Conservation (phyloP, 73 alveolate genomes). For the Paramecium biaurelia region DNA sequence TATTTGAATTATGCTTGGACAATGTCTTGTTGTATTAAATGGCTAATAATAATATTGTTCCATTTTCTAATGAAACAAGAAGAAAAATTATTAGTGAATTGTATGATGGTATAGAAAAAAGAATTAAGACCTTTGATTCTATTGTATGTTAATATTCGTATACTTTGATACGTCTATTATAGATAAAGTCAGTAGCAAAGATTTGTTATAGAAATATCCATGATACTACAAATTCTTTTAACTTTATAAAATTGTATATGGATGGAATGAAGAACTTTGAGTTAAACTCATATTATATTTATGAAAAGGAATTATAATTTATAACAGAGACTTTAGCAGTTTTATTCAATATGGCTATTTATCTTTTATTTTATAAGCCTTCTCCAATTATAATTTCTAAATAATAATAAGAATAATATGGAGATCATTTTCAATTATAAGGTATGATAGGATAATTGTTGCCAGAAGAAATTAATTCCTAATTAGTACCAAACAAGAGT, state of each 20-base stretch:
- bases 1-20: constrained; percentile 10
- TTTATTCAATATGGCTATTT: background rate
- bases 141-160: background rate
- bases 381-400: background rate
- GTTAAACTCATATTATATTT: background rate
- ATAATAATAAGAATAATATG: background rate
- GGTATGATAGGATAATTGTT: constrained; percentile 34
- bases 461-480: background rate
- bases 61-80: constrained; percentile 26
- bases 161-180: background rate
- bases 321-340: constrained; percentile 7
- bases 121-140: background rate
- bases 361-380: constrained; percentile 19
- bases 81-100: background rate
- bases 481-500: background rate
- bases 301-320: background rate
- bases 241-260: background rate
- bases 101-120: background rate
- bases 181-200: background rate
- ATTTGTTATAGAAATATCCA: background rate
- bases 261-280: background rate
- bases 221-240: background rate
- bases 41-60: background rate
- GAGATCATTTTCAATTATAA: background rate
- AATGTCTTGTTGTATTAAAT: background rate